Base-by-base conservation (phyloP, 306 rosid species). In the Lupinus albus region DNA sequence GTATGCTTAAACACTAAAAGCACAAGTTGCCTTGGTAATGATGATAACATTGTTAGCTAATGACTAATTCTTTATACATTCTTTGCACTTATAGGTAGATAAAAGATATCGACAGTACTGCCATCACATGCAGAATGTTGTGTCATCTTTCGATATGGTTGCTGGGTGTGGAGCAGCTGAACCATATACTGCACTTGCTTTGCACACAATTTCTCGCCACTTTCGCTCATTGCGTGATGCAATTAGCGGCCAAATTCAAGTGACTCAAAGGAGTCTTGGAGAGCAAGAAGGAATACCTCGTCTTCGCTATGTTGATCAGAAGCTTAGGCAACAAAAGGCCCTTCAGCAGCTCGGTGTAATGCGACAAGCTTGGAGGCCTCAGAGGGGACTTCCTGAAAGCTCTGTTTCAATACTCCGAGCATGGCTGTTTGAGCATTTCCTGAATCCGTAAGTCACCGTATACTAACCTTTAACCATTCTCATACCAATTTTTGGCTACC, bases 251-350 rank as follows among this genome's bases (percentile, higher is more conserved):
- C 97, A 86, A 65, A 86, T 91, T 71, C 91, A 86, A 76, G 86
- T 73, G 62, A 75, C 73, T 32, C 89, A 82, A 74, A 86, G 76
- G 76, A 66, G 75, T 53, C 88, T 91, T 67, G 95, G 89, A 64
- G 97, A 91, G 68, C 95, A 88, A 86, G 99, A 88, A 11, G 89
- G 83, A 52, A 88, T 93, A 73, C 97, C 99, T 7, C 95, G 97
- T 25, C 96, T 93, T 55, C 97, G 97, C 62, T 83, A 86, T 17
- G 97, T 93, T n/a, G 99, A 93, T 77, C 93, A 89, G 77, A 88
- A 93, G 75, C 91, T 93, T 55, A 82, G 94, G 44, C 96, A 93
- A 59, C 96, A 84, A 50, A 90, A 87, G 63, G 86, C 96, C 59
- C 77, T 93, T 73, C 96, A 86, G 80, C 96, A 89, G 60, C 93